phyloP scores from a whole-genome alignment of 73 alveolate genomes.

The Paramecium octaurelia region DNA sequence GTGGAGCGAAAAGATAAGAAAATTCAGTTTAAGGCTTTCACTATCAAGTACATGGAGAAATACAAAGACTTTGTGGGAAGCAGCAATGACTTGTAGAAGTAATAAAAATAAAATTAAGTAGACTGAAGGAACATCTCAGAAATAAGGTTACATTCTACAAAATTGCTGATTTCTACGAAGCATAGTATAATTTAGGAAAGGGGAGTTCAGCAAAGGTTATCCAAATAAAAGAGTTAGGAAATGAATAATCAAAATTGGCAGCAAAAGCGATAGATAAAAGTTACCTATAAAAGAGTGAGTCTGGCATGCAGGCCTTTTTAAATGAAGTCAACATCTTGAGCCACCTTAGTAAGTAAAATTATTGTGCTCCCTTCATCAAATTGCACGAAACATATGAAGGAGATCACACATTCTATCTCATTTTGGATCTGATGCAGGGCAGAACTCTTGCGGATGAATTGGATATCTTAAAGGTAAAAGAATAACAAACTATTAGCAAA shows the following conservation, averaged over 20 bases:
- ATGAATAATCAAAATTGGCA: background rate
- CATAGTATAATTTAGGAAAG: slow-evolving; percentile 22
- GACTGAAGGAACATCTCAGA: background rate
- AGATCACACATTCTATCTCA: slow-evolving; percentile 52
- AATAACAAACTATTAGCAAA: background rate
- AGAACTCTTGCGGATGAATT: slow-evolving; percentile 50
- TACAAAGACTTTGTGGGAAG: background rate
- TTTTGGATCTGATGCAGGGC: slow-evolving; percentile 51
- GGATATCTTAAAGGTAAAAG: background rate
- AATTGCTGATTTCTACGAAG: slow-evolving; percentile 51
- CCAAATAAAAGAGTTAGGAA: slow-evolving; percentile 1
- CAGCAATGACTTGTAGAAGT: background rate
- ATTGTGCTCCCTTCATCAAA: slow-evolving; percentile 7
- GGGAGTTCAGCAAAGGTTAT: slow-evolving; percentile 53
- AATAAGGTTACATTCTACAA: slow-evolving; percentile 28
- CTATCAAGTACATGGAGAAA: slow-evolving; percentile 2
- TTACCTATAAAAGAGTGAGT: background rate
- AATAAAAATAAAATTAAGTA: background rate
- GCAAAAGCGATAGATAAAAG: slow-evolving; percentile 50
- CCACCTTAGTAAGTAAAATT: background rate
- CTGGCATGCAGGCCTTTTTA: slow-evolving; percentile 9
- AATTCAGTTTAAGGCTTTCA: background rate
- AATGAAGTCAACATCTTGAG: background rate
- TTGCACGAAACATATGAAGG: slow-evolving; percentile 58
- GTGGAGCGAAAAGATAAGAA: background rate